Evolutionary conservation across 805 yeast genomes (phyloP).

Genomic region (Debaryomyces hansenii): DNA sequence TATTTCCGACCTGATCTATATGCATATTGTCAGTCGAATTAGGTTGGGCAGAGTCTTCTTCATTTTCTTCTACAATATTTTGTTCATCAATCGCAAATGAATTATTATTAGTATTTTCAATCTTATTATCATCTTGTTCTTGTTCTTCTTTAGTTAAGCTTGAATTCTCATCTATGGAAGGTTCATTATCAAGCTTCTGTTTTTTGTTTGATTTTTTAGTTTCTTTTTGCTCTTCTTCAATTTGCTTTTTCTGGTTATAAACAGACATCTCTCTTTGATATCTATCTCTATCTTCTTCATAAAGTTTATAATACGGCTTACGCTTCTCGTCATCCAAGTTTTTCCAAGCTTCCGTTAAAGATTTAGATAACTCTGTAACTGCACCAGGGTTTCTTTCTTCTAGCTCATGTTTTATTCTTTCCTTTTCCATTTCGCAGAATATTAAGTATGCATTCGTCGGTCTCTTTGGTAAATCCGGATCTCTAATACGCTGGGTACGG

Average conservation of each 20-base stretch:
- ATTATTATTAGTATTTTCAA: background rate
- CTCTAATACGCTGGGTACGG: slow-evolving; percentile 50
- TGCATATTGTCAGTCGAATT: background rate
- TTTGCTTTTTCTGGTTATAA: slow-evolving; percentile 37
- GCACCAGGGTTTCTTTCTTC: slow-evolving; percentile 52
- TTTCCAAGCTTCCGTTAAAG: slow-evolving; percentile 86
- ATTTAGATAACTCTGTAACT: slow-evolving; percentile 66
- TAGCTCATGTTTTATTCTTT: slow-evolving; percentile 58
- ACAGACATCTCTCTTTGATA: slow-evolving; percentile 71
- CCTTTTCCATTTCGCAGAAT: slow-evolving; percentile 86
- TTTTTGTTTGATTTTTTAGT: slow-evolving; percentile 6
- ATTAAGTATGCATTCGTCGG: slow-evolving; percentile 89
- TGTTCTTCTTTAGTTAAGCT: slow-evolving; percentile 1
- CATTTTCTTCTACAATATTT: background rate
- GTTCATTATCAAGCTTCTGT: slow-evolving; percentile 12
- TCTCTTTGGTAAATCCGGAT: slow-evolving; percentile 83
- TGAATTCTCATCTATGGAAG: background rate
- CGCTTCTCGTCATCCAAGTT: slow-evolving; percentile 64
- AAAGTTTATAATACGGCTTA: slow-evolving; percentile 70
- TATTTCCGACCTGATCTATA: background rate
- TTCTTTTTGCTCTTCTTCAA: slow-evolving; percentile 9
- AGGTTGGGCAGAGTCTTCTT: background rate
- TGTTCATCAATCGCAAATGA: background rate
- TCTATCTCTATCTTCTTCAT: slow-evolving; percentile 75
- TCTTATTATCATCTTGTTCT: background rate